Evolutionary conservation across 306 rosid species (phyloP).

Genomic region (Delonix regia): DNA sequence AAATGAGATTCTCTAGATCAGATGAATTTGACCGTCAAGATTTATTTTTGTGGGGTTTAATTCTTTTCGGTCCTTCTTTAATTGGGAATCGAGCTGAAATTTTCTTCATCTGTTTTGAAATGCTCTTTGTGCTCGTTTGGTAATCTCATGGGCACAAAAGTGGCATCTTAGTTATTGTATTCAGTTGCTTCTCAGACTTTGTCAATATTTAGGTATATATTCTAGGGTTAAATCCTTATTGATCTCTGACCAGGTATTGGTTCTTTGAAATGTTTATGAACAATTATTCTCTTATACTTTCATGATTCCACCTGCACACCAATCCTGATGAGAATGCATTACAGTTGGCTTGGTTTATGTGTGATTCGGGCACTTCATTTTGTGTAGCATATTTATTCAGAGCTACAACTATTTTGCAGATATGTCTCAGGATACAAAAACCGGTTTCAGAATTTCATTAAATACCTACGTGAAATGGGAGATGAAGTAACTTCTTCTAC

Average conservation of each 20-base stretch:
- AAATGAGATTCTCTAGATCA: neutral
- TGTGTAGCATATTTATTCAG: neutral
- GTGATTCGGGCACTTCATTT: conserved; percentile 19
- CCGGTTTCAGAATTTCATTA: conserved; percentile 59
- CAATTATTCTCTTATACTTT: neutral
- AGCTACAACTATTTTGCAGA: conserved; percentile 39
- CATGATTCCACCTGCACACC: conserved; percentile 10
- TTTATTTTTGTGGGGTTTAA: neutral
- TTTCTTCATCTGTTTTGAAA: neutral
- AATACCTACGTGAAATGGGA: conserved; percentile 64
- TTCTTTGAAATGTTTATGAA: neutral
- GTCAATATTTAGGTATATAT: conserved; percentile 10
- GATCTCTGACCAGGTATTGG: neutral
- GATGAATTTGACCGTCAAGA: neutral
- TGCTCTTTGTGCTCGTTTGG: neutral
- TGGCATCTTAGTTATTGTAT: conserved; percentile 12
- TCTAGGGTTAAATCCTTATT: conserved; percentile 3
- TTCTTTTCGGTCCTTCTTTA: neutral
- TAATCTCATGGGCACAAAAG: neutral
- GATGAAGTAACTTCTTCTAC: conserved; percentile 49
- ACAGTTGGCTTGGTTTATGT: neutral
- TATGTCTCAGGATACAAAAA: conserved; percentile 64
- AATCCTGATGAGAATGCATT: conserved; percentile 8
- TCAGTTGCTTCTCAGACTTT: neutral
- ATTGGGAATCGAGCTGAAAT: neutral